Conservation (phyloP, 108 stramenopile species). For the Skeletonema menzelii region DNA sequence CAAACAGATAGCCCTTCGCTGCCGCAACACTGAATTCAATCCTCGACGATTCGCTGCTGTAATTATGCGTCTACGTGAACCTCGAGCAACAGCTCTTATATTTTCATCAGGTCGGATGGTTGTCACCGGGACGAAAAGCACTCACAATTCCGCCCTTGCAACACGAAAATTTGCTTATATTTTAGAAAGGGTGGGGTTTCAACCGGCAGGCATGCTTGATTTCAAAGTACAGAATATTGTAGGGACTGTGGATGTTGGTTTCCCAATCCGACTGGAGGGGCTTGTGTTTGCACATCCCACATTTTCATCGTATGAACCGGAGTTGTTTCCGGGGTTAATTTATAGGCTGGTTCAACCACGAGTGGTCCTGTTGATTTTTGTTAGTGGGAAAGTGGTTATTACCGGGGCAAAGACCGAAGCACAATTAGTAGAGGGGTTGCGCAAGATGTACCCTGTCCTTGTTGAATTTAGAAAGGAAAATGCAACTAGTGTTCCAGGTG, state of each 20-base stretch:
- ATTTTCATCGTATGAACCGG: conserved; percentile 95
- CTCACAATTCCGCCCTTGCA: conserved; percentile 84
- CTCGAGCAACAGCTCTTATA: conserved; percentile 94
- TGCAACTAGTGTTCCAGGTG: conserved; percentile 33
- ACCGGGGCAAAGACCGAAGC: conserved; percentile 87
- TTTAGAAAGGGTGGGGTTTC: conserved; percentile 77
- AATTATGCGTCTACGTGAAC: conserved; percentile 93
- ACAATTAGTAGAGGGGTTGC: conserved; percentile 69
- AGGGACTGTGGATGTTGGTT: conserved; percentile 93
- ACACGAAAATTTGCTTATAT: conserved; percentile 91
- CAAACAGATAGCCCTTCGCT: conserved; percentile 90
- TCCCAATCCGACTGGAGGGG: conserved; percentile 97
- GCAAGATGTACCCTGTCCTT: conserved; percentile 76
- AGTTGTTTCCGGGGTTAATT: conserved; percentile 98
- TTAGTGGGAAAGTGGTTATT: conserved; percentile 93
- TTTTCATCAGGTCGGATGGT: conserved; percentile 96
- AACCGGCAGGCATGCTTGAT: conserved; percentile 64
- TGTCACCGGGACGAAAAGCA: conserved; percentile 90
- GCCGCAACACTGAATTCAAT: conserved; percentile 99
- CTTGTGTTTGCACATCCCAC: conserved; percentile 91
- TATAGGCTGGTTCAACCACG: conserved; percentile 92
- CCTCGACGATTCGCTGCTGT: conserved; percentile 95
- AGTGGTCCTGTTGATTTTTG: conserved; percentile 95
- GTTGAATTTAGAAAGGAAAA: conserved; percentile 77
- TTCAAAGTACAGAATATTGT: conserved; percentile 98